These are phyloP conservation scores for Nitzschia sp. DNA, from an alignment of 108 stramenopile species.

Conservation along the genomic window DNA sequence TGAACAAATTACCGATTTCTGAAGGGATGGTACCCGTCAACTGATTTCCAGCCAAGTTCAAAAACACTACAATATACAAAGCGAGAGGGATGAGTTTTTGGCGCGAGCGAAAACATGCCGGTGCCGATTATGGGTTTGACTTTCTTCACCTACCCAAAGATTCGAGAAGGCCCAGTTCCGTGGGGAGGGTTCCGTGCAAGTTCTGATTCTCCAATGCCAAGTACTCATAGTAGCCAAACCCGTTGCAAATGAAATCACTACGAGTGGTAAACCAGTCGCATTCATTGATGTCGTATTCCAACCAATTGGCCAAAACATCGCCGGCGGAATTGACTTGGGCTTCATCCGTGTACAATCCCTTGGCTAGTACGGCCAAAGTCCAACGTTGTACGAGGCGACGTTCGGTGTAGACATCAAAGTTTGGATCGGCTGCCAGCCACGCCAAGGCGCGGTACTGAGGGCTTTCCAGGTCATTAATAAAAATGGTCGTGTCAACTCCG, in stretches of 20 bases:
- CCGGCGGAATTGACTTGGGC: background rate
- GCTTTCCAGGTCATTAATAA: background rate
- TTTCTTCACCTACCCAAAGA: conserved; percentile 28
- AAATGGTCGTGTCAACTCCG: background rate
- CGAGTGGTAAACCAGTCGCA: conserved; percentile 31
- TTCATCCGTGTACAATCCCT: background rate
- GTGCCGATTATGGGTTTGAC: too few species aligned
- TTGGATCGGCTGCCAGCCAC: conserved; percentile 28
- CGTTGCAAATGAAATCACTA: conserved; percentile 12
- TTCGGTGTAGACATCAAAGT: conserved; percentile 23
- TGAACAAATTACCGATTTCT: conserved; percentile 41
- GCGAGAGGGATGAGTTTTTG: too few species aligned
- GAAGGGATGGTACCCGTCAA: conserved; percentile 56
- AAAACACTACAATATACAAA: too few species aligned
- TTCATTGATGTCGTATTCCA: conserved; percentile 30
- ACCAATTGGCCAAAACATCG: conserved; percentile 10
- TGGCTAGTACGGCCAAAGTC: conserved; percentile 21
- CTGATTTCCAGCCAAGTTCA: conserved; percentile 34
- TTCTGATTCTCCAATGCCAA: conserved; percentile 6
- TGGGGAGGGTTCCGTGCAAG: conserved; percentile 23
- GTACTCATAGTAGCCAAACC: conserved; percentile 13
- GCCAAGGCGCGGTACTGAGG: conserved; percentile 17
- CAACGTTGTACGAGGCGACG: conserved; percentile 33
- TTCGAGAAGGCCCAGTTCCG: conserved; percentile 25
- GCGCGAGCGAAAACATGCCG: too few species aligned